A percentile compares a stretch with the other conserved stretches of the same genome.
phyloP scores from a whole-genome alignment of 345 rosid genomes.

The Carallia pectinifolia region DNA sequence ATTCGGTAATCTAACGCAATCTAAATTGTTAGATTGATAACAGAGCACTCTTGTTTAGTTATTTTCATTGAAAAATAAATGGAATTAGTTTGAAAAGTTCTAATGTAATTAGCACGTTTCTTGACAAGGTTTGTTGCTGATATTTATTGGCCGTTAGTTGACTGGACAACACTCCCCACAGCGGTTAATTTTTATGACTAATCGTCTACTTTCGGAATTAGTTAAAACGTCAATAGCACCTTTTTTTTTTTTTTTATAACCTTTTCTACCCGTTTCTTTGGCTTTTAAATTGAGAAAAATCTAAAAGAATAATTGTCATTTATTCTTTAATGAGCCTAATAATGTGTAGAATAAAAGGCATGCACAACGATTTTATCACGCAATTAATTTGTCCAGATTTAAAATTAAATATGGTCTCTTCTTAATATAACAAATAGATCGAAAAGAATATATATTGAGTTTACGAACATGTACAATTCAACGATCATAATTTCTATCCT shows the following conservation, averaged over 20 bases:
- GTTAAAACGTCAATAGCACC: slow-evolving; percentile 9
- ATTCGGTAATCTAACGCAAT: too few species aligned
- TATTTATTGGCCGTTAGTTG: slow-evolving; percentile 2
- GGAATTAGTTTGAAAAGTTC: not conserved
- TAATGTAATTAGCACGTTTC: not conserved
- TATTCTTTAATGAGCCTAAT: not conserved
- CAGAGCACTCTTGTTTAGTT: too few species aligned
- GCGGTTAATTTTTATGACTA: not conserved
- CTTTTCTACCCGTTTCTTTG: not conserved
- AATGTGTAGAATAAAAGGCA: not conserved
- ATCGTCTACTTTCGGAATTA: slow-evolving; percentile 10
- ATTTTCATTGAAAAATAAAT: too few species aligned
- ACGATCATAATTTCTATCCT: too few species aligned
- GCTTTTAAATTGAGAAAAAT: not conserved
- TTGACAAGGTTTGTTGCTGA: slow-evolving; percentile 2
- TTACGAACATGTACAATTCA: too few species aligned
- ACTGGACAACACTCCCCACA: not conserved
- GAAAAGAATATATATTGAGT: too few species aligned
- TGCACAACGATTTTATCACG: not conserved
- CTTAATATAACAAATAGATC: too few species aligned
- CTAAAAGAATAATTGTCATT: not conserved
- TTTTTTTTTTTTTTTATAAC: not conserved
- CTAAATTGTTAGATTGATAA: too few species aligned
- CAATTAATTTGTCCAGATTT: too few species aligned
- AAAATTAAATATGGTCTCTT: too few species aligned